These are phyloP conservation scores for Pythium guiyangense DNA, from an alignment of 352 stramenopile species.

Conservation along the genomic window DNA sequence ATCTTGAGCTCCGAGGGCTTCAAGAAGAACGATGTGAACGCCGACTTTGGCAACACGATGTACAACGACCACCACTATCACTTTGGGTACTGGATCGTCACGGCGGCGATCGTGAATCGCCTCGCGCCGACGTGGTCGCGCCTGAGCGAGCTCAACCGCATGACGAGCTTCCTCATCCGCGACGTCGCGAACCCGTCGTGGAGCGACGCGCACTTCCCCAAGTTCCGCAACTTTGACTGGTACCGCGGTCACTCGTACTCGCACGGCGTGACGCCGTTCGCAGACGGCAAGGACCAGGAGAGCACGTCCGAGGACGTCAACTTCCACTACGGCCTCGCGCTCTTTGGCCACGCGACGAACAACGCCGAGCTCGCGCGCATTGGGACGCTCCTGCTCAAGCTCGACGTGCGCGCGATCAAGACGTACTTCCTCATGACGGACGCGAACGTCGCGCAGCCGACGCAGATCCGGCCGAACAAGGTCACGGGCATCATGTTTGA, in stretches of 20 bases:
- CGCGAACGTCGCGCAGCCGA: constrained; percentile 45
- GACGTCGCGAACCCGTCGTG: constrained; percentile 48
- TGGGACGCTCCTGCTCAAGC: constrained; percentile 49
- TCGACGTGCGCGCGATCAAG: constrained; percentile 43
- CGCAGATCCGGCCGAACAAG: constrained; percentile 41
- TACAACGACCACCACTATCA: constrained; percentile 83
- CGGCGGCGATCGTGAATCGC: constrained; percentile 57
- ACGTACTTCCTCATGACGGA: constrained; percentile 74
- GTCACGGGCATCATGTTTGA: constrained; percentile 75
- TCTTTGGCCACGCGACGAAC: constrained; percentile 45
- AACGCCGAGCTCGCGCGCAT: constrained; percentile 33
- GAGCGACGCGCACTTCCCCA: constrained; percentile 36
- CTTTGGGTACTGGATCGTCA: constrained; percentile 69
- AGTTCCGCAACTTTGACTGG: constrained; percentile 69
- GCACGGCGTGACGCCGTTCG: constrained; percentile 51
- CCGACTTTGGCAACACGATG: constrained; percentile 71
- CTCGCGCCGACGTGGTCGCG: constrained; percentile 57
- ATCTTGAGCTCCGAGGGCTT: constrained; percentile 66
- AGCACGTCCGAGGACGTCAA: constrained; percentile 73
- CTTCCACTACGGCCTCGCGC: constrained; percentile 46
- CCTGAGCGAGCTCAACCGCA: constrained; percentile 44
- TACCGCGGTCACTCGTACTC: constrained; percentile 72
- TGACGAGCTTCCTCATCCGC: constrained; percentile 39
- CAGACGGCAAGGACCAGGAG: constrained; percentile 66
- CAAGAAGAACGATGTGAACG: constrained; percentile 44